Evolutionary conservation across 345 rosid species (phyloP).

Genomic region (Gossypium stocksii): DNA sequence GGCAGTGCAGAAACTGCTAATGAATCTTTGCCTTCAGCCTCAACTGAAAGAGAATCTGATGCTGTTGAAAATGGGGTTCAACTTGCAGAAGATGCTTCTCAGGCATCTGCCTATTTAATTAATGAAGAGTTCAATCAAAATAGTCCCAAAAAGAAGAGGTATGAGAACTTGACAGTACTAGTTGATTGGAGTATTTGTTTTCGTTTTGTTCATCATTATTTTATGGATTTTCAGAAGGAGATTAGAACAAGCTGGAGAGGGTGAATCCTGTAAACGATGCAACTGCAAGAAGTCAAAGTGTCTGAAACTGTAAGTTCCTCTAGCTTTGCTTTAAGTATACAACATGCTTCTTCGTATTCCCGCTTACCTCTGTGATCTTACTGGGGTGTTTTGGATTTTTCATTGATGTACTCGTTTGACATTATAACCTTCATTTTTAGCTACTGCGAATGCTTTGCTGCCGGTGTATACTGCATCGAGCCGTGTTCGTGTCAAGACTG

Average conservation of each 20-base stretch:
- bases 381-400: background rate
- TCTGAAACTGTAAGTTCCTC: conserved; percentile 82
- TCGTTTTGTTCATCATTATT: conserved; percentile 5
- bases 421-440: conserved; percentile 36
- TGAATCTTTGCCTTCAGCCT: conserved; percentile 36
- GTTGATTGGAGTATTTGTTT: conserved; percentile 4
- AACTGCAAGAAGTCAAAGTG: conserved; percentile 96
- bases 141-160: conserved; percentile 89
- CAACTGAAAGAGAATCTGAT: conserved; percentile 37
- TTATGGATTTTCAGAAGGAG: conserved; percentile 46
- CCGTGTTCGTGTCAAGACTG: conserved; percentile 95
- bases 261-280: conserved; percentile 80
- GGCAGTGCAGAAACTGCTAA: conserved; percentile 33
- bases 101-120: conserved; percentile 31
- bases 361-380: background rate
- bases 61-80: conserved; percentile 31
- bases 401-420: background rate
- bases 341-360: background rate
- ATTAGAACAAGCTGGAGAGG: conserved; percentile 55
- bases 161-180: conserved; percentile 14
- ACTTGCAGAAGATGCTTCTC: conserved; percentile 49
- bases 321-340: background rate
- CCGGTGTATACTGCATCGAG: conserved; percentile 90
- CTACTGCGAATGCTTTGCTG: conserved; percentile 99
- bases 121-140: conserved; percentile 54